A percentile compares a stretch with the other conserved stretches of the same genome.
Evolutionary conservation across 2,329 filamentous ascomycete genomes (phyloP).

Genomic region (Epichloe sp.): DNA sequence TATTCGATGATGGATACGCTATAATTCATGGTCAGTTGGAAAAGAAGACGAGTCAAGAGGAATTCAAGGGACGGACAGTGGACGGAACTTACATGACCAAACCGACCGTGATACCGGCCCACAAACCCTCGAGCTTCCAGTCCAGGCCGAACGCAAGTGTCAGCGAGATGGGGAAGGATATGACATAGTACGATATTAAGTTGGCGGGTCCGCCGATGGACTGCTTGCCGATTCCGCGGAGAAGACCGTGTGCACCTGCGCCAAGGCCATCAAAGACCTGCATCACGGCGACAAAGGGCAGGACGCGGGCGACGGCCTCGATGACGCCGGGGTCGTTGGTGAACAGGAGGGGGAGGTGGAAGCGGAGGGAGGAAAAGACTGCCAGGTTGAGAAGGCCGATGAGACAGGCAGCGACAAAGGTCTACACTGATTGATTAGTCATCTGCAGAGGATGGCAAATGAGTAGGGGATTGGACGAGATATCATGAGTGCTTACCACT

Average conservation of each 20-base stretch:
- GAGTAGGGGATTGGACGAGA: too few species aligned
- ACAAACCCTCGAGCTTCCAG: constrained; percentile 71
- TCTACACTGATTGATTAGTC: constrained; percentile 14
- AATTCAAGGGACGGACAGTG: background rate
- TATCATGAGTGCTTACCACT: constrained; percentile 43
- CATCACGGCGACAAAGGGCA: constrained; percentile 77
- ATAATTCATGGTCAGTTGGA: constrained; percentile 5
- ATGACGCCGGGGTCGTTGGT: constrained; percentile 62
- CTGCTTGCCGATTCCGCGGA: constrained; percentile 79
- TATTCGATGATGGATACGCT: constrained; percentile 43
- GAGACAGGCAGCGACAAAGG: constrained; percentile 49
- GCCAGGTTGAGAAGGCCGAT: constrained; percentile 72
- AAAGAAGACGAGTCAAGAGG: background rate
- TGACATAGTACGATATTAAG: constrained; percentile 70
- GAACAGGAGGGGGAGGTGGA: constrained; percentile 60
- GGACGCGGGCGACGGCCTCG: constrained; percentile 49
- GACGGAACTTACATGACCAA: constrained; percentile 41
- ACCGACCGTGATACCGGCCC: constrained; percentile 66
- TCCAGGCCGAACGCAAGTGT: constrained; percentile 61
- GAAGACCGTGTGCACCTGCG: constrained; percentile 67
- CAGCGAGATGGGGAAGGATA: constrained; percentile 77
- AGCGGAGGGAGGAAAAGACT: constrained; percentile 54
- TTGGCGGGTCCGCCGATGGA: constrained; percentile 84
- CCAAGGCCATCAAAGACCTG: constrained; percentile 79
- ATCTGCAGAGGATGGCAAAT: too few species aligned